These are phyloP conservation scores for Fusarium musae DNA, from an alignment of 2,329 filamentous ascomycete species.

Conservation along the genomic window DNA sequence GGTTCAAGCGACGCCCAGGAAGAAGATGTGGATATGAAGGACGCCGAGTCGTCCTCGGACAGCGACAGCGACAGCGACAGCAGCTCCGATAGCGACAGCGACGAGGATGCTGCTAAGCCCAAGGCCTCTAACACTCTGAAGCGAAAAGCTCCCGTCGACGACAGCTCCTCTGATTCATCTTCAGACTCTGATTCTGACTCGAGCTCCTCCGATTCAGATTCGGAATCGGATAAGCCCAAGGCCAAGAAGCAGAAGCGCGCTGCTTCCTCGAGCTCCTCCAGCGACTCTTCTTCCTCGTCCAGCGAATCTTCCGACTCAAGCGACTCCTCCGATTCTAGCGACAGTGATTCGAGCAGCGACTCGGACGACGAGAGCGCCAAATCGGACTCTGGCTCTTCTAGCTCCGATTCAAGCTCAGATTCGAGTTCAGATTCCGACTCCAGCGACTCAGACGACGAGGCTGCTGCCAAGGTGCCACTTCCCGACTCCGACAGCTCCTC, in stretches of 20 bases:
- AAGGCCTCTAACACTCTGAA: slow-evolving; percentile 50
- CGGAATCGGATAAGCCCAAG: slow-evolving; percentile 56
- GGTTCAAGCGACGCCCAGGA: slow-evolving; percentile 45
- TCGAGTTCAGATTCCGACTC: slow-evolving; percentile 51
- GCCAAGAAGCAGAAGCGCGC: slow-evolving; percentile 63
- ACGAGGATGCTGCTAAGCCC: slow-evolving; percentile 39
- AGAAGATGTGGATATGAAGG: slow-evolving; percentile 61
- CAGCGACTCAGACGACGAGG: slow-evolving; percentile 49
- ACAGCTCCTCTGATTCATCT: slow-evolving; percentile 49
- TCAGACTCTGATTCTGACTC: slow-evolving; percentile 51
- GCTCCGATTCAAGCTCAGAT: slow-evolving; percentile 40
- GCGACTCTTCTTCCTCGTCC: slow-evolving; percentile 31
- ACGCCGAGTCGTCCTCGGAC: slow-evolving; percentile 52
- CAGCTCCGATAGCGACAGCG: slow-evolving; percentile 32
- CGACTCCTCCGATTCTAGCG: slow-evolving; percentile 43
- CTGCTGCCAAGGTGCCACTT: slow-evolving; percentile 55
- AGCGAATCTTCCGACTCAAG: slow-evolving; percentile 39
- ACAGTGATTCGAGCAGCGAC: slow-evolving; percentile 44
- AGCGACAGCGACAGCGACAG: slow-evolving; percentile 47
- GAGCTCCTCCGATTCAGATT: slow-evolving; percentile 36
- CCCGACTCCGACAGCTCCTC: slow-evolving; percentile 55
- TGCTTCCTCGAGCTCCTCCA: slow-evolving; percentile 31
- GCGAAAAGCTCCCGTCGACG: slow-evolving; percentile 53
- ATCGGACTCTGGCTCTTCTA: slow-evolving; percentile 52
- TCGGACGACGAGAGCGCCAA: slow-evolving; percentile 50